A percentile compares a stretch with the other conserved stretches of the same genome.
phyloP scores from a whole-genome alignment of 169 alveolate genomes.

The Perkinsus marinus region DNA sequence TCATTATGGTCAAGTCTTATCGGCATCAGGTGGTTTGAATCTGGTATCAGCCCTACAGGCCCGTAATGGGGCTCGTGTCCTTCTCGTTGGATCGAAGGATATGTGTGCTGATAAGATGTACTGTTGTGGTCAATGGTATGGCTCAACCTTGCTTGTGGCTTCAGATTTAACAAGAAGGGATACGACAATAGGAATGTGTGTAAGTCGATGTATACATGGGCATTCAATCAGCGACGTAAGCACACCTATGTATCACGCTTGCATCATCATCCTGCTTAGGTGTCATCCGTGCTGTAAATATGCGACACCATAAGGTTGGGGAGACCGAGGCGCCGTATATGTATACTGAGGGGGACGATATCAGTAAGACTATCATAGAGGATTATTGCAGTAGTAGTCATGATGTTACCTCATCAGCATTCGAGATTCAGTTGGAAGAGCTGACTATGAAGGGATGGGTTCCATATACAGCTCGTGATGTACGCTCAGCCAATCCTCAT shows the following conservation, averaged over 20 bases:
- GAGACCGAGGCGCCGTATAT: conserved; percentile 3
- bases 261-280: background rate
- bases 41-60: background rate
- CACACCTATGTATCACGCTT: background rate
- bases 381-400: background rate
- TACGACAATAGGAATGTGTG: background rate
- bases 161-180: background rate
- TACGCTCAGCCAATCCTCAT: background rate
- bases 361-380: background rate
- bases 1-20: background rate
- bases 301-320: conserved; percentile 2
- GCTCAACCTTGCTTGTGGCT: background rate
- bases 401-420: background rate
- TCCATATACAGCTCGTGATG: background rate
- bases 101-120: background rate
- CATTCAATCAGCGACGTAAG: background rate
- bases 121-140: background rate
- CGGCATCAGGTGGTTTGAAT: background rate
- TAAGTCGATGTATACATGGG: background rate
- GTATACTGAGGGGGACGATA: background rate
- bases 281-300: background rate
- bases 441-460: background rate
- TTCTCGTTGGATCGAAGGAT: background rate
- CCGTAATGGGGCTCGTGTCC: background rate
- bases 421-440: conserved; percentile 4